Evolutionary conservation across 768 basidiomycete species (phyloP).

Genomic region (Serendipita sp.): DNA sequence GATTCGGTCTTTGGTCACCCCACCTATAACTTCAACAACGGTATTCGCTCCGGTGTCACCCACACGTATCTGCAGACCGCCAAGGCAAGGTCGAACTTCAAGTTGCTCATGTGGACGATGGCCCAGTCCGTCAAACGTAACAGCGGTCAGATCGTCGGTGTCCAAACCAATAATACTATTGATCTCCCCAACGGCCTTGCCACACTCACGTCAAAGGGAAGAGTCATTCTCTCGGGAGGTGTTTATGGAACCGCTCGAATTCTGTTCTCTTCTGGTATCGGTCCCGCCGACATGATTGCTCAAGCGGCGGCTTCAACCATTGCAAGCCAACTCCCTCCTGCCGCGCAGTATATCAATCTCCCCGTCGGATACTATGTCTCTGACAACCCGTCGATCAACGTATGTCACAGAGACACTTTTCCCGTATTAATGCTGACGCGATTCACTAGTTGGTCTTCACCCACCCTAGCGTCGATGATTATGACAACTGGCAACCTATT

Average conservation of each 20-base stretch:
- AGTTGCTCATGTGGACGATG: constrained; percentile 30
- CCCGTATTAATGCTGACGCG: background rate
- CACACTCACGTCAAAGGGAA: constrained; percentile 36
- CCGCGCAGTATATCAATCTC: constrained; percentile 36
- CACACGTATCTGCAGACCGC: constrained; percentile 47
- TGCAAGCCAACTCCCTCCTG: constrained; percentile 30
- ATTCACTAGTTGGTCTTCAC: constrained; percentile 33
- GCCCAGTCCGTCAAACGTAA: constrained; percentile 40
- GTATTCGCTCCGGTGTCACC: constrained; percentile 35
- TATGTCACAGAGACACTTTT: constrained; percentile 8
- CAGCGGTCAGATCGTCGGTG: constrained; percentile 37
- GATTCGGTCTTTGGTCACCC: constrained; percentile 45
- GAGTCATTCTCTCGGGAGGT: constrained; percentile 43
- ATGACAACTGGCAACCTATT: constrained; percentile 46
- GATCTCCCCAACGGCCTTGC: constrained; percentile 39
- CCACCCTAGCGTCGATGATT: constrained; percentile 42
- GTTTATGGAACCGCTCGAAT: constrained; percentile 39
- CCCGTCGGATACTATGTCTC: constrained; percentile 37
- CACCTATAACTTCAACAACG: constrained; percentile 18
- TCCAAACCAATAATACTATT: constrained; percentile 41
- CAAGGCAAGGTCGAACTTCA: constrained; percentile 33
- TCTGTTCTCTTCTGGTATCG: constrained; percentile 45
- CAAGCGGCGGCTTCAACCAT: constrained; percentile 31
- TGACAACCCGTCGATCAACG: constrained; percentile 48
- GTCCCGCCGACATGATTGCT: constrained; percentile 39